A percentile compares a stretch with the other conserved stretches of the same genome.
phyloP scores from a whole-genome alignment of 2,329 filamentous ascomycete genomes.

The Claviceps sorghi region DNA sequence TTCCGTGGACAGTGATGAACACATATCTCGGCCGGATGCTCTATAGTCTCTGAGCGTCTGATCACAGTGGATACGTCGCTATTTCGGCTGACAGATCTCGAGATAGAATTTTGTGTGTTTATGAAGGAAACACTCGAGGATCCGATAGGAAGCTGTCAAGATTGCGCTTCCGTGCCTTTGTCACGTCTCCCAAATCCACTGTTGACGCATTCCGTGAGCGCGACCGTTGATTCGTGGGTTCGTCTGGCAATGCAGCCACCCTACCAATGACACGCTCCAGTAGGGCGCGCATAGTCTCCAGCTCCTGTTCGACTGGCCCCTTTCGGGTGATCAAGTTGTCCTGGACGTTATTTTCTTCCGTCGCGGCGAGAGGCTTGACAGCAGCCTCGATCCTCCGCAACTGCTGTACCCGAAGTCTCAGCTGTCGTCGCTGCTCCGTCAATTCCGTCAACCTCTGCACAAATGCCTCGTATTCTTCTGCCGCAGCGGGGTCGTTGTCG shows the following conservation, averaged over 20 bases:
- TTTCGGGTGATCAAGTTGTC: constrained; percentile 52
- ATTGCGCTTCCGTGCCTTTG: constrained; percentile 26
- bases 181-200: constrained; percentile 20
- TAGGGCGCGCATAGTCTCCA: constrained; percentile 51
- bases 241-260: constrained; percentile 25
- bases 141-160: constrained; percentile 27
- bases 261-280: constrained; percentile 43
- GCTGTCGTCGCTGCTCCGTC: constrained; percentile 21
- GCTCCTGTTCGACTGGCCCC: constrained; percentile 49
- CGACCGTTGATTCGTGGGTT: constrained; percentile 2
- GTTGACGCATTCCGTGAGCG: constrained; percentile 7
- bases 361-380: constrained; percentile 27
- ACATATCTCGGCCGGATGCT: neutral
- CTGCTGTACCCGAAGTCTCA: constrained; percentile 28
- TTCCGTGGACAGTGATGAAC: neutral
- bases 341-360: constrained; percentile 31
- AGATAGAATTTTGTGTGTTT: neutral
- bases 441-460: constrained; percentile 35
- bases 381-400: constrained; percentile 34
- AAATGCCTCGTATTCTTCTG: constrained; percentile 36
- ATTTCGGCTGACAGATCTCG: neutral
- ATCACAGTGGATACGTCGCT: neutral
- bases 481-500: constrained; percentile 27
- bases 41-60: neutral
- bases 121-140: constrained; percentile 9